Evolutionary conservation across 176 grass and related monocot genomes (phyloP), one percentile per base, ranked within the genome.

Genomic region (Urochloa ruziziensis): DNA sequence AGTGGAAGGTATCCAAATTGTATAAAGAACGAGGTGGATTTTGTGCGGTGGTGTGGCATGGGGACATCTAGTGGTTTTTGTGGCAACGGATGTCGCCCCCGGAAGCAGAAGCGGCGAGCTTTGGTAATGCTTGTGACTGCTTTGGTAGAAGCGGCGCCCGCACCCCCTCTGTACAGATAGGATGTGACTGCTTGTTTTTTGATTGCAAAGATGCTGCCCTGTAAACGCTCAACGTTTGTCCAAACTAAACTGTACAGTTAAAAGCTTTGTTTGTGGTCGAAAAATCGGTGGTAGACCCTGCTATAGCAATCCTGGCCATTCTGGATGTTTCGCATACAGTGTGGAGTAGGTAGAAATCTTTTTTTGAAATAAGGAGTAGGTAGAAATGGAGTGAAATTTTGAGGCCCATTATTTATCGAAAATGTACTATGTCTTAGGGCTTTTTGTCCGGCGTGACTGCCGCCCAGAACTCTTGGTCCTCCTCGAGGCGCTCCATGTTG

Each of bases 391-490:
- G n/a, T n/a, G n/a, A n/a, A n/a, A n/a, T n/a, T n/a, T n/a, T n/a
- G n/a, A n/a, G n/a, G n/a, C n/a, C n/a, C n/a, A n/a, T n/a, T n/a
- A n/a, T n/a, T n/a, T n/a, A n/a, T n/a, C n/a, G n/a, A n/a, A n/a
- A n/a, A n/a, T n/a, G n/a, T n/a, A n/a, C n/a, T n/a, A n/a, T n/a
- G n/a, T 6, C 36, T 37, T 37, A 6, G 4, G 6, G 39, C 60
- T 34, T 17, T 9, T 42, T 42, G 67, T 53, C 53, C 53, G 58
- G 6, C 16, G 80, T 67, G 2, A 91, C 82, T 21, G 83, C 78
- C 17, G 71, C 84, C 84, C 78, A 85, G 56, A 97, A 91, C 63
- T 97, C 94, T 2, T 80, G 62, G 66, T 97, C 94, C 56, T 30
- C 16, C 64, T 93, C 89, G 1, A 97, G 78, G 14, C 57, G 33